Conservation (phyloP, 805 yeast genomes). For the Metahyphopichia silvanorum region DNA sequence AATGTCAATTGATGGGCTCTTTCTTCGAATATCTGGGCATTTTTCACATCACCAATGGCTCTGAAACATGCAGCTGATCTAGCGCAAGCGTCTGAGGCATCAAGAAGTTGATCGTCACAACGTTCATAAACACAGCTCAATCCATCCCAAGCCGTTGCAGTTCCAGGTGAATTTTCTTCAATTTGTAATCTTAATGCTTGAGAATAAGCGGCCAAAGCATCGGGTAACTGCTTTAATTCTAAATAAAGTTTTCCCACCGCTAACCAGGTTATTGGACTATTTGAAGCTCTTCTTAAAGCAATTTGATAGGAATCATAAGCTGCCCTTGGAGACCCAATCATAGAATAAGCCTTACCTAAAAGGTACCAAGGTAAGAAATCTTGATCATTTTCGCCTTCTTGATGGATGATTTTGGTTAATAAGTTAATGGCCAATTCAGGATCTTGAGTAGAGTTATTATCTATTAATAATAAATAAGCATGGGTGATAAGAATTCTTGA, state of each 20-base stretch:
- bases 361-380: conserved; percentile 61
- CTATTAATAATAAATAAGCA: conserved; percentile 43
- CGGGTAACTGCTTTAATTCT: conserved; percentile 57
- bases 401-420: conserved; percentile 27
- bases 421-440: conserved; percentile 35
- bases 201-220: conserved; percentile 64
- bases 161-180: conserved; percentile 43
- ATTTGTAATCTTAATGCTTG: conserved; percentile 56
- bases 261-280: conserved; percentile 61
- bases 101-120: conserved; percentile 57
- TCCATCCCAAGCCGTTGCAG: conserved; percentile 67
- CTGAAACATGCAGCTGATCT: conserved; percentile 51
- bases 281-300: conserved; percentile 50
- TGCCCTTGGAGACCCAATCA: conserved; percentile 43
- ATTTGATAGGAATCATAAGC: conserved; percentile 57
- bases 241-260: conserved; percentile 62
- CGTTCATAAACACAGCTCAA: conserved; percentile 59
- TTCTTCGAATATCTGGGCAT: conserved; percentile 40
- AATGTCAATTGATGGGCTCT: conserved; percentile 41
- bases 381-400: conserved; percentile 25
- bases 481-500: conserved; percentile 46
- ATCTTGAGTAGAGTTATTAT: conserved; percentile 9
- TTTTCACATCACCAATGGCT: conserved; percentile 42
- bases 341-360: conserved; percentile 50
- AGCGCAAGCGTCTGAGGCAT: conserved; percentile 58